These are phyloP conservation scores for Scedosporium apiospermum DNA, from an alignment of 2,329 filamentous ascomycete species.

Conservation along the genomic window DNA sequence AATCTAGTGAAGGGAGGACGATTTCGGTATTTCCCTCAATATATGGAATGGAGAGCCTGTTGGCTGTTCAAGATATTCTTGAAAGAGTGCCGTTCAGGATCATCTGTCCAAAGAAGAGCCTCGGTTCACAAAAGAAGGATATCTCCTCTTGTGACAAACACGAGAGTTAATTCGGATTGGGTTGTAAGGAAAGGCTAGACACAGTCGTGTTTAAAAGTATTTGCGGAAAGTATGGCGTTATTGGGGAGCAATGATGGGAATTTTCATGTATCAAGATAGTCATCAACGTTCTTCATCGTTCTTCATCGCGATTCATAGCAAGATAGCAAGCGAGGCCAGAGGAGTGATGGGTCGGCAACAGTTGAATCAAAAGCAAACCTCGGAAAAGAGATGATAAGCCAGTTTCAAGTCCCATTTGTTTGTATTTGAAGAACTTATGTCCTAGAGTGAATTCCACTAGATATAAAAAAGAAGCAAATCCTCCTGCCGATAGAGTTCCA, in stretches of 20 bases:
- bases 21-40: no score
- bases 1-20: not conserved
- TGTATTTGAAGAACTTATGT: no score
- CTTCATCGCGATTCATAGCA: not conserved
- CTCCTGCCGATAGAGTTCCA: not conserved
- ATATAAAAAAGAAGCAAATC: not conserved
- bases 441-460: not conserved
- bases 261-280: not conserved
- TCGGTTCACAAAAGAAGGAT: no score
- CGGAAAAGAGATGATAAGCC: not conserved
- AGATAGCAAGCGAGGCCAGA: not conserved
- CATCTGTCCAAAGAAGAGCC: no score
- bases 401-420: no score
- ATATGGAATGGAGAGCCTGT: no score
- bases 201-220: no score
- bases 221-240: not conserved
- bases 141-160: no score
- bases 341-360: not conserved
- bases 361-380: not conserved
- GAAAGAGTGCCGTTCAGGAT: no score
- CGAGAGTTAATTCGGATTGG: not conserved
- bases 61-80: no score
- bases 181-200: conserved; percentile 4
- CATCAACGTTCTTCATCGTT: not conserved
- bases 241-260: not conserved